Evolutionary conservation across 2,329 filamentous ascomycete species (phyloP), one percentile per base, ranked within the genome.

Genomic region (Talaromyces sp.): DNA sequence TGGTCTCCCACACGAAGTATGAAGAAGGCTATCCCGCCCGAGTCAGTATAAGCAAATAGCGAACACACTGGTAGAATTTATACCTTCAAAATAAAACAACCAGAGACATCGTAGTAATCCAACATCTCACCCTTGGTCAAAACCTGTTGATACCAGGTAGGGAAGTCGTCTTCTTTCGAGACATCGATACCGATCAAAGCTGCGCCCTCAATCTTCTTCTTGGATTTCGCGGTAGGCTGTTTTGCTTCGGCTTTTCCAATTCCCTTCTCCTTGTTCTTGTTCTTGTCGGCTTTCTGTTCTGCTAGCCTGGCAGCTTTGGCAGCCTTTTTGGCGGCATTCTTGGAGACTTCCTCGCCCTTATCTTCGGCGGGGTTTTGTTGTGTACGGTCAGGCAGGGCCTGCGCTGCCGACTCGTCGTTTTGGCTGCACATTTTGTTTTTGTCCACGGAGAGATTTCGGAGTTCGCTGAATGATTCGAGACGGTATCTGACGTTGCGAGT

Each of bases 81-180:
- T 70, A 83, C 82, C 89, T 92, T 93, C 78, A 96, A 86, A 77
- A 98, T 95, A 80, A 97, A 98, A 83, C 96, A 97, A 58, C 93
- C 92, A n/a, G 93, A 92, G 68, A 98, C 94, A 81, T 97, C 91
- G 75, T 97, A 98, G 86, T 97, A 99, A 75, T 97, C 93, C 73
- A 98, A 89, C 90, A 99, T 91, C 77, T 97, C 92, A 72, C 92
- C 92, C 86, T 99, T 99, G 75, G 93, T 89, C 65, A 99, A 90
- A 67, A 98, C 91, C 81, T 99, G 94, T 81, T 97, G 92, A 81
- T 99, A 99, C 95, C 95, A 99, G 79, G 89, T 88, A 60, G 92
- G 85, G 77, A 99, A 95, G 81, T 98, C 92, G 58, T 91, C 89
- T 58, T 89, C 84, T 81, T 97, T 98, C 69, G 86, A 85, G 67